Base-by-base conservation (phyloP, 2,329 filamentous ascomycete genomes). In the Colletotrichum sp. region DNA sequence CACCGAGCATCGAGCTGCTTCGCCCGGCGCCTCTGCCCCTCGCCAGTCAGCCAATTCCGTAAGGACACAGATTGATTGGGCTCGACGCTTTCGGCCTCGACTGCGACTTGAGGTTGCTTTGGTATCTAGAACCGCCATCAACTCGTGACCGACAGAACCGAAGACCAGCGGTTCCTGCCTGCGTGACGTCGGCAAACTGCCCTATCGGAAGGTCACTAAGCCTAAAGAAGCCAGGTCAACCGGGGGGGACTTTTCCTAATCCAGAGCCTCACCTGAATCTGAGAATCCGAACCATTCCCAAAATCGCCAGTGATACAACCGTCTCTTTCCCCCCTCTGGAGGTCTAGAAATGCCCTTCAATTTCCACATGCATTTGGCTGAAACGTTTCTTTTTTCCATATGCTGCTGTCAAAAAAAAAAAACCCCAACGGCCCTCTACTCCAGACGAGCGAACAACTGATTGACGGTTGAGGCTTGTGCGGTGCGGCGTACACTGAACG, bases 221-320 rank as follows among this genome's bases (percentile, higher is more conserved):
- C 70, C 70, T 52, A 67, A 75, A 75, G 60, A 28, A 73, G 70
- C 63, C 44, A 59, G 22, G 26, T 22, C 16, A 26, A 18, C 44
- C 70, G 66, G 75, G 67, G 18, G 16, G 22, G 36, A 10, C 66
- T 66, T 75, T 74, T n/a, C 75, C 75, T 60, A 76, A 71, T 75
- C 60, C 60, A 57, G n/a, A 76, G 32, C 52, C 36, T 76, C 78
- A 79, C 78, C 78, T 79, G 78, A 79, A 79, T 77, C 78, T 68
- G 78, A 77, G 74, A 72, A 79, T 66, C 72, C 70, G 77, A 78
- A 64, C 73, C 70, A 75, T 73, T 28, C 70, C 73, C 16, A 67
- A 73, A 73, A 57, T 59, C 34, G 59, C 68, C 69, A 64, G 28
- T 36, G 39, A 26, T 68, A 73, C 73, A 65, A 68, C 69, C 69